Evolutionary conservation across 805 yeast genomes (phyloP).

Genomic region (Komagataella pastoris): DNA sequence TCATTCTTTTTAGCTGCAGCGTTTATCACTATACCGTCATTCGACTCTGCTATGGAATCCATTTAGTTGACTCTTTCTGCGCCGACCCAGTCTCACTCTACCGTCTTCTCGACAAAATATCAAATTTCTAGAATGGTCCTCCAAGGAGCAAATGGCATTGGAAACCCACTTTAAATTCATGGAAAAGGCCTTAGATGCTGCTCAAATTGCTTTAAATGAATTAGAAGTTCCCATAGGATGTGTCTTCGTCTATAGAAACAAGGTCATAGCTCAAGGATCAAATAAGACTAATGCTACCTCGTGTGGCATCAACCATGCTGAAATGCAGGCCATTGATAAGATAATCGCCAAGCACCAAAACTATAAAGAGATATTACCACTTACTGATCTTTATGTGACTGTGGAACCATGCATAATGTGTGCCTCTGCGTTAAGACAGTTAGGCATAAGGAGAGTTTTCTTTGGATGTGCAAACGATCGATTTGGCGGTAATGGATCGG

Average conservation of each 20-base stretch:
- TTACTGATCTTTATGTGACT: slow-evolving; percentile 72
- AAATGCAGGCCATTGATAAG: slow-evolving; percentile 63
- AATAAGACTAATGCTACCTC: slow-evolving; percentile 78
- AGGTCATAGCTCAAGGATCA: slow-evolving; percentile 62
- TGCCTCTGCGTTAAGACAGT: slow-evolving; percentile 78
- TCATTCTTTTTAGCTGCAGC: not conserved
- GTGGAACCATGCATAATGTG: slow-evolving; percentile 99
- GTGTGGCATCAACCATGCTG: slow-evolving; percentile 90
- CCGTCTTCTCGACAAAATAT: not conserved
- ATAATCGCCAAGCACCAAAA: slow-evolving; percentile 23
- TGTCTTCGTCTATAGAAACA: slow-evolving; percentile 37
- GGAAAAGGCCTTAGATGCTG: slow-evolving; percentile 40
- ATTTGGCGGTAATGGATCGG: slow-evolving; percentile 95
- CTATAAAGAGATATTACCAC: slow-evolving; percentile 25
- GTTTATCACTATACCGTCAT: not conserved
- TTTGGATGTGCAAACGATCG: slow-evolving; percentile 94
- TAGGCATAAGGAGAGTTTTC: slow-evolving; percentile 58
- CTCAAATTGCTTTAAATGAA: slow-evolving; percentile 46
- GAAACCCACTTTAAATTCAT: slow-evolving; percentile 24
- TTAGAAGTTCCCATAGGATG: slow-evolving; percentile 84
- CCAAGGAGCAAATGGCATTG: not conserved
- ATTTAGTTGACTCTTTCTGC: not conserved
- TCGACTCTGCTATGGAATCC: not conserved
- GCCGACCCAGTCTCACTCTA: not conserved
- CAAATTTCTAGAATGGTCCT: not conserved